Evolutionary conservation across 169 alveolate species (phyloP).

Genomic region (Cryptosporidium ryanae): DNA sequence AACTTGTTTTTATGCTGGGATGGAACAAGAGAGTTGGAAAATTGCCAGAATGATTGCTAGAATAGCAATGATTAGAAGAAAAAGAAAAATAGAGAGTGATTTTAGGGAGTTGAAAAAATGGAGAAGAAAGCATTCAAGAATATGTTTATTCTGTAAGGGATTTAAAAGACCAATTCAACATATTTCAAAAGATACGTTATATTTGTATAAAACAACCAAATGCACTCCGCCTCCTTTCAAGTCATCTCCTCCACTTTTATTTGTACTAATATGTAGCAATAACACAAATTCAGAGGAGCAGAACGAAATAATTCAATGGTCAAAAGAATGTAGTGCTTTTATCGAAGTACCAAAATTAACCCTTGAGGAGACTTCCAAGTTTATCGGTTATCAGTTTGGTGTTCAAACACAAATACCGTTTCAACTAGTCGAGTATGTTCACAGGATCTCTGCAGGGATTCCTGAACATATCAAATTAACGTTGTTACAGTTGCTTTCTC

Average conservation of each 20-base stretch:
- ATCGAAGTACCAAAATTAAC: constrained; percentile 80
- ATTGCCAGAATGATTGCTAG: constrained; percentile 81
- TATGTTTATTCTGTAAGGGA: constrained; percentile 80
- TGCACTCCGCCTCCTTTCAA: constrained; percentile 81
- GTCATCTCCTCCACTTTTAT: constrained; percentile 81
- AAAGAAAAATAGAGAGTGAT: constrained; percentile 78
- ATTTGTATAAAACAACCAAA: constrained; percentile 74
- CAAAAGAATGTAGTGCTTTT: constrained; percentile 80
- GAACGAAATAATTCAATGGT: constrained; percentile 81
- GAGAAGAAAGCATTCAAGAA: constrained; percentile 82
- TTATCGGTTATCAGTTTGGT: constrained; percentile 77
- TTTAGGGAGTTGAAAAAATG: constrained; percentile 78
- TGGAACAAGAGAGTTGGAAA: constrained; percentile 83
- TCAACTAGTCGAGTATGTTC: constrained; percentile 80
- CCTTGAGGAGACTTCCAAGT: constrained; percentile 78
- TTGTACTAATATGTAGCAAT: constrained; percentile 81
- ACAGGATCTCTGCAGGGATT: constrained; percentile 81
- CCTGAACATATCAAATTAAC: constrained; percentile 79
- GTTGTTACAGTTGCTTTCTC: constrained; percentile 74
- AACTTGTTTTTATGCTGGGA: constrained; percentile 82
- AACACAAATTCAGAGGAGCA: constrained; percentile 81
- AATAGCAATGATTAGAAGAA: constrained; percentile 80
- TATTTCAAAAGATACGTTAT: constrained; percentile 79
- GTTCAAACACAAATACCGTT: constrained; percentile 71
- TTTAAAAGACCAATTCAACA: constrained; percentile 24